Conservation (phyloP, 2,329 filamentous ascomycete genomes). For the Drechslerella dactyloides region DNA sequence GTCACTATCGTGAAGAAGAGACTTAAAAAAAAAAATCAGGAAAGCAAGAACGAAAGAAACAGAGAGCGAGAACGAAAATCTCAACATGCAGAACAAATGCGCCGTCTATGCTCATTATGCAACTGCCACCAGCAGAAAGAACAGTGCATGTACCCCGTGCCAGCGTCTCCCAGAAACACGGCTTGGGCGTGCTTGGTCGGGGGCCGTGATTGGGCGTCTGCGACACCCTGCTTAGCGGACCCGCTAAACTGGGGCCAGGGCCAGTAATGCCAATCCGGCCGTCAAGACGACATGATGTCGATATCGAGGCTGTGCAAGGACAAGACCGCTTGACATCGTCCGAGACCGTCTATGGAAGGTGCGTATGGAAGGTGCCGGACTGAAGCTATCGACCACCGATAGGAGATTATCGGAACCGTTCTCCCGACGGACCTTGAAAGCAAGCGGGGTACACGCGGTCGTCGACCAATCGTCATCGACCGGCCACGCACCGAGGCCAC, state of each 20-base stretch:
- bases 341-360: not conserved
- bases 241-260: conserved; percentile 11
- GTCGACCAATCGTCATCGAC: not conserved
- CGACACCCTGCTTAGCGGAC: conserved; percentile 23
- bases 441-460: not conserved
- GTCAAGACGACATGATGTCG: conserved; percentile 27
- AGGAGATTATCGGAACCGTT: conserved; percentile 35
- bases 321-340: conserved; percentile 18
- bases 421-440: conserved; percentile 13
- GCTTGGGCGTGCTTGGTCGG: conserved; percentile 21
- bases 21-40: conserved; percentile 30
- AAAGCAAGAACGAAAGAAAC: conserved; percentile 20
- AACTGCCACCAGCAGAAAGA: not conserved
- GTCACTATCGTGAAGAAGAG: not conserved
- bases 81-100: not conserved
- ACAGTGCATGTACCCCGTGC: not conserved
- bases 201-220: conserved; percentile 34
- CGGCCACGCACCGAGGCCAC: too few relatives aligned
- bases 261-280: not conserved
- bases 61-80: conserved; percentile 9
- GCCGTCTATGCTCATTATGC: too few relatives aligned
- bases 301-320: conserved; percentile 48
- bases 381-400: conserved; percentile 15
- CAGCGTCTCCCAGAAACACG: not conserved
- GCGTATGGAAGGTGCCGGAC: not conserved